These are phyloP conservation scores for Podaxis sp. DNA, from an alignment of 768 basidiomycete species.

Conservation along the genomic window DNA sequence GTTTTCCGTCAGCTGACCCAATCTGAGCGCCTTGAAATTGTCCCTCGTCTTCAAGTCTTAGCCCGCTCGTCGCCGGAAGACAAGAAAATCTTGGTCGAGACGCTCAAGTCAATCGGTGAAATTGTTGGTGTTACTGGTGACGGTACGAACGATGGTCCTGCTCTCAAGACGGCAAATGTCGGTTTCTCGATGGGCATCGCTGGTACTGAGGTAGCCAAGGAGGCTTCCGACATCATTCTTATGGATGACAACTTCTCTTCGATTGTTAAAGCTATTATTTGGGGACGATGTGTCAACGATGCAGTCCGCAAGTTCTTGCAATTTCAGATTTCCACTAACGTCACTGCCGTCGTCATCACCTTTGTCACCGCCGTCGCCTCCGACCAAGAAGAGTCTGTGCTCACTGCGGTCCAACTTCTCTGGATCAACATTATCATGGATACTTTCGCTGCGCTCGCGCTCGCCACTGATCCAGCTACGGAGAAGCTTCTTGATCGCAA, in stretches of 20 bases:
- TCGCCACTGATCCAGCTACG: slow-evolving; percentile 94
- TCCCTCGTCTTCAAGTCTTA: slow-evolving; percentile 92
- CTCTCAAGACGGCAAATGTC: slow-evolving; percentile 92
- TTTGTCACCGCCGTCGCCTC: slow-evolving; percentile 90
- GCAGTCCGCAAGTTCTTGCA: slow-evolving; percentile 97
- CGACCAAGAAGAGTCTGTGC: slow-evolving; percentile 70
- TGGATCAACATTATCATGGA: slow-evolving; percentile 99
- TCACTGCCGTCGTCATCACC: slow-evolving; percentile 93
- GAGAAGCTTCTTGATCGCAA: slow-evolving; percentile 79
- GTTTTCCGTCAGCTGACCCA: slow-evolving; percentile 79
- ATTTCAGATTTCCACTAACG: slow-evolving; percentile 93
- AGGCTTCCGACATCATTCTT: slow-evolving; percentile 97
- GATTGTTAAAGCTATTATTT: slow-evolving; percentile 97
- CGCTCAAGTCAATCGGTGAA: slow-evolving; percentile 82
- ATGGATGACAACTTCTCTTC: slow-evolving; percentile 98
- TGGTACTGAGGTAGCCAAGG: slow-evolving; percentile 98
- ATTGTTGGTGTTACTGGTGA: slow-evolving; percentile 97
- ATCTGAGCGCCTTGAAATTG: slow-evolving; percentile 73
- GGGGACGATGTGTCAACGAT: slow-evolving; percentile 99
- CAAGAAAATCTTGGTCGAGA: slow-evolving; percentile 91
- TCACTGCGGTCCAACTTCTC: slow-evolving; percentile 93
- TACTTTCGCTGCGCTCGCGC: slow-evolving; percentile 95
- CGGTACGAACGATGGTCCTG: slow-evolving; percentile 97
- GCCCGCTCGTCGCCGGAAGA: slow-evolving; percentile 98
- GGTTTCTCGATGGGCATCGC: slow-evolving; percentile 97